These are phyloP conservation scores for Bipolaris zeicola DNA, from an alignment of 2,329 filamentous ascomycete genomes.

Conservation along the genomic window DNA sequence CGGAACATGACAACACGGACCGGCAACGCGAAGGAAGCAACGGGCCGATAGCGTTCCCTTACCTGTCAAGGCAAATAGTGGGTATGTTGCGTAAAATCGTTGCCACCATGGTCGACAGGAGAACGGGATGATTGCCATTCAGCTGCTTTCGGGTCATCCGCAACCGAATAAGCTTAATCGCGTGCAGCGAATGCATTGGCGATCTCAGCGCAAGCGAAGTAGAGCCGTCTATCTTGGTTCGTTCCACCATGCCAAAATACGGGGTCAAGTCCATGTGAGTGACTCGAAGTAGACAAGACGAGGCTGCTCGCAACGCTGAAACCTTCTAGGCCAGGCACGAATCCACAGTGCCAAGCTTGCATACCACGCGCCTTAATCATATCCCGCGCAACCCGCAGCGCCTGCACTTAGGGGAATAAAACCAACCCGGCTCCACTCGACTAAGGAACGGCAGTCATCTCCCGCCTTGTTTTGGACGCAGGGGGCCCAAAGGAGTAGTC, in stretches of 20 bases:
- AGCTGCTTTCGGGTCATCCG: neutral
- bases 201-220: slow-evolving; percentile 1
- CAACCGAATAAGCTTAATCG: neutral
- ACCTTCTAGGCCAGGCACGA: slow-evolving; percentile 3
- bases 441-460: neutral
- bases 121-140: neutral
- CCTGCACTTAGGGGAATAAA: neutral
- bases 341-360: slow-evolving; percentile 2
- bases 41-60: slow-evolving; percentile 4
- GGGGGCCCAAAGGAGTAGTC: neutral
- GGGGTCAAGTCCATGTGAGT: neutral
- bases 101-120: neutral
- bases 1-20: neutral
- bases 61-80: slow-evolving; percentile 6
- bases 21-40: neutral
- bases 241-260: neutral
- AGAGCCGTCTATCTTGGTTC: neutral
- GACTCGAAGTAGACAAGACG: neutral
- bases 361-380: neutral
- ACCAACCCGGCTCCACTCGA: slow-evolving; percentile 6
- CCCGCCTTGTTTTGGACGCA: neutral
- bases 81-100: neutral
- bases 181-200: slow-evolving; percentile 2
- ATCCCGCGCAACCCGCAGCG: neutral
- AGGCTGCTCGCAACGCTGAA: neutral